phyloP scores from a whole-genome alignment of 2,329 filamentous ascomycete genomes.

The Aspergillus thermomutatus region DNA sequence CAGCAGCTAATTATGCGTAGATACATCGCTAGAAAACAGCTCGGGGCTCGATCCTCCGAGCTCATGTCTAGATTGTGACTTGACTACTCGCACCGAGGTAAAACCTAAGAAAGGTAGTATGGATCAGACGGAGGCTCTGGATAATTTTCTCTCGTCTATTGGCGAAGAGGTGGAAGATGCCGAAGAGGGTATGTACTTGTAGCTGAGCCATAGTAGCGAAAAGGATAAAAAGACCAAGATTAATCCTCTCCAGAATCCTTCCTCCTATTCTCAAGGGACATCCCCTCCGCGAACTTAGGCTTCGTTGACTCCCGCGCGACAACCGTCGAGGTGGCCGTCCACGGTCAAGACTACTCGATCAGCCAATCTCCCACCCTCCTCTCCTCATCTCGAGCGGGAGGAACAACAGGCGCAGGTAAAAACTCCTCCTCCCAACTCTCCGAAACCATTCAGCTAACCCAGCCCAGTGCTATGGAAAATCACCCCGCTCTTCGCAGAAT shows the following conservation, averaged over 20 bases:
- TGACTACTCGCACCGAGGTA: background rate
- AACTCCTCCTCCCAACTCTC: slow-evolving; percentile 2
- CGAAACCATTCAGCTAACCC: background rate
- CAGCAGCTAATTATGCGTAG: background rate
- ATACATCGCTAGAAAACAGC: background rate
- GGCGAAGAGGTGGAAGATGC: slow-evolving; percentile 53
- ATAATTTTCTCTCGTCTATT: slow-evolving; percentile 39
- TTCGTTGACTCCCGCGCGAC: slow-evolving; percentile 73
- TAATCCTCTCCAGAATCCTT: slow-evolving; percentile 67
- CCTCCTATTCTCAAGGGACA: slow-evolving; percentile 72
- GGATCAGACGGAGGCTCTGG: slow-evolving; percentile 17
- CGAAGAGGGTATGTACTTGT: slow-evolving; percentile 54
- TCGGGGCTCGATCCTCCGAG: background rate
- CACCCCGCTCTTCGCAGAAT: slow-evolving; percentile 76
- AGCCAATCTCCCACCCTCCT: slow-evolving; percentile 81
- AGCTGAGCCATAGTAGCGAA: background rate
- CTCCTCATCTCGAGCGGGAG: slow-evolving; percentile 68
- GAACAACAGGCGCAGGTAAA: slow-evolving; percentile 68
- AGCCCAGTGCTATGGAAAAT: slow-evolving; percentile 81
- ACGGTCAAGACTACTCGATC: slow-evolving; percentile 68
- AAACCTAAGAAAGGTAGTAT: background rate
- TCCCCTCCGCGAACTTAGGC: slow-evolving; percentile 74
- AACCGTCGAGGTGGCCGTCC: slow-evolving; percentile 65
- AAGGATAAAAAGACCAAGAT: slow-evolving; percentile 2
- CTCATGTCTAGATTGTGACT: background rate